phyloP scores from a whole-genome alignment of 2,329 filamentous ascomycete genomes.

The Sarocladium kiliense region DNA sequence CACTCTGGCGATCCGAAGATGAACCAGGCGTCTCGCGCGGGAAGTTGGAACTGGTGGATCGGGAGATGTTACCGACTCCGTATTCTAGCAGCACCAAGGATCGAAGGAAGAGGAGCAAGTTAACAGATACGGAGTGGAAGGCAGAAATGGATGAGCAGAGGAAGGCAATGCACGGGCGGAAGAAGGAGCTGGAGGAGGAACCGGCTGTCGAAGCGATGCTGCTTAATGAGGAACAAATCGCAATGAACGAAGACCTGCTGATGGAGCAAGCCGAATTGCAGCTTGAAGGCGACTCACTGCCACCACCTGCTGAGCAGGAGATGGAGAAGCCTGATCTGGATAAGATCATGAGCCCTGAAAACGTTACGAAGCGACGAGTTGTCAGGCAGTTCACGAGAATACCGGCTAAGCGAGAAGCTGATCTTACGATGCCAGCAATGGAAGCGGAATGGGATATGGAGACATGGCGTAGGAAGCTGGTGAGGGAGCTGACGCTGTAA shows the following conservation, averaged over 20 bases:
- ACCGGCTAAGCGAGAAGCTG: background rate
- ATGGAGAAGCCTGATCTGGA: background rate
- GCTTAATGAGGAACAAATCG: background rate
- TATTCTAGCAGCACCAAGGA: no score
- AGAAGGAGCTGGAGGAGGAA: no score
- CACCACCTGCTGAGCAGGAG: background rate
- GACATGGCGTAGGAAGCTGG: slow-evolving; percentile 24
- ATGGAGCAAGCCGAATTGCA: background rate
- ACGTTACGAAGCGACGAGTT: background rate
- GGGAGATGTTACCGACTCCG: background rate
- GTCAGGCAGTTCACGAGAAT: background rate
- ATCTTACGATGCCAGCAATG: background rate
- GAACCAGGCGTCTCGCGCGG: slow-evolving; percentile 14
- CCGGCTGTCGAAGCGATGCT: background rate
- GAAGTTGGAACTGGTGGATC: background rate
- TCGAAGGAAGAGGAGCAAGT: no score
- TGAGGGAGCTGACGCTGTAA: slow-evolving; percentile 25
- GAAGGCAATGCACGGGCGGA: no score
- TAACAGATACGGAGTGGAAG: no score
- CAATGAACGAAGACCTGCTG: background rate
- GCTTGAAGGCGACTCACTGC: no score
- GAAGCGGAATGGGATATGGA: slow-evolving; percentile 11
- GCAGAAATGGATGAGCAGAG: no score
- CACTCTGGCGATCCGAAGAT: slow-evolving; percentile 18
- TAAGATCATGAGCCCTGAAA: background rate